phyloP scores from a whole-genome alignment of 805 yeast genomes.

The Pichia pseudocactophila region DNA sequence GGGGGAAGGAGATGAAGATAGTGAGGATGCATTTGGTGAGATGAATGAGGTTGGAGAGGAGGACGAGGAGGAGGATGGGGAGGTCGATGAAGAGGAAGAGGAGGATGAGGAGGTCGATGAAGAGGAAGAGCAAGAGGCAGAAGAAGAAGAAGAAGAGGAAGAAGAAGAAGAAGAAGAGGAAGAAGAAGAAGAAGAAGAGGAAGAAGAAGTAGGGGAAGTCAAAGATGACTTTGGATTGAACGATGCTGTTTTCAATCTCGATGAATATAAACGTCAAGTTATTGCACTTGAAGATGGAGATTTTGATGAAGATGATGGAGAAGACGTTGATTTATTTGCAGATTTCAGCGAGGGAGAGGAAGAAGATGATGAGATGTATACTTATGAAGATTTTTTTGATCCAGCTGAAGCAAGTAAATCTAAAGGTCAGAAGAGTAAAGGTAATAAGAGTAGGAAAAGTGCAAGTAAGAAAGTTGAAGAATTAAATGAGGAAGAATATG shows the following conservation, averaged over 20 bases:
- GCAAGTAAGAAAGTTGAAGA: conserved; percentile 28
- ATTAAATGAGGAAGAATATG: conserved; percentile 53
- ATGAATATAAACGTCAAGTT: conserved; percentile 45
- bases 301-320: conserved; percentile 38
- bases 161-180: conserved; percentile 34
- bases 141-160: conserved; percentile 32
- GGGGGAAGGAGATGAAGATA: conserved; percentile 23
- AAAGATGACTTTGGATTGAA: conserved; percentile 58
- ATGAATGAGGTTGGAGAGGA: conserved; percentile 20
- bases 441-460: conserved; percentile 9
- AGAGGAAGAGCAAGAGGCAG: conserved; percentile 38
- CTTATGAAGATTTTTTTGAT: conserved; percentile 63
- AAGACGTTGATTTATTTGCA: conserved; percentile 44
- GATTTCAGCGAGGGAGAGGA: conserved; percentile 44
- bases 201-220: conserved; percentile 21
- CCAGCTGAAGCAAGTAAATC: conserved; percentile 17
- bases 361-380: conserved; percentile 35
- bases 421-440: conserved; percentile 10
- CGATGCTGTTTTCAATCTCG: conserved; percentile 78
- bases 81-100: conserved; percentile 18
- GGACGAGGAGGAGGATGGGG: conserved; percentile 21
- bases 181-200: conserved; percentile 13
- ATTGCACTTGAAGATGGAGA: conserved; percentile 26
- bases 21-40: conserved; percentile 18
- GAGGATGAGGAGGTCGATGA: conserved; percentile 27